These are phyloP conservation scores for Pythium sp. DNA, from an alignment of 352 stramenopile species.

Conservation along the genomic window DNA sequence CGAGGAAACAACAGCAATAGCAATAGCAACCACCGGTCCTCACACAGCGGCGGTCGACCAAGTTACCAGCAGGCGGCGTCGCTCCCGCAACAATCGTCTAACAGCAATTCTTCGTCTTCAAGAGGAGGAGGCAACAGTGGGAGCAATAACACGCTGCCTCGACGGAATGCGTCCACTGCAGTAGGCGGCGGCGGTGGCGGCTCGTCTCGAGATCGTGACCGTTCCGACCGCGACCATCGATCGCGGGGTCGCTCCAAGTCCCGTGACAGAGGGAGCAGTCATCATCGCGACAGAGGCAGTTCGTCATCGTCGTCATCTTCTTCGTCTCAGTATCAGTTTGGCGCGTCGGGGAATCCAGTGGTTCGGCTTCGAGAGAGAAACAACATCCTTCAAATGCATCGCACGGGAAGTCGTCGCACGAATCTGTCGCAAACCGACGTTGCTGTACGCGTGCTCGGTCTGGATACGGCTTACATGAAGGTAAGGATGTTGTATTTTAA, in stretches of 20 bases:
- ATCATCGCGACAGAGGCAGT: constrained; percentile 18
- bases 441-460: constrained; percentile 54
- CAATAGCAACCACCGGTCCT: constrained; percentile 16
- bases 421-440: constrained; percentile 49
- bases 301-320: constrained; percentile 16
- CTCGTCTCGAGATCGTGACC: constrained; percentile 16
- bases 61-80: constrained; percentile 22
- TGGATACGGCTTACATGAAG: constrained; percentile 77
- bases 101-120: constrained; percentile 1
- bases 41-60: constrained; percentile 1
- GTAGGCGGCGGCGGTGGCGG: constrained; percentile 14
- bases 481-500: constrained; percentile 18
- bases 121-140: constrained; percentile 5
- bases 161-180: constrained; percentile 47
- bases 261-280: constrained; percentile 24
- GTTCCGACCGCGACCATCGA: constrained; percentile 33
- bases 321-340: constrained; percentile 36
- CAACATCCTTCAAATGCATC: constrained; percentile 78
- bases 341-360: constrained; percentile 41
- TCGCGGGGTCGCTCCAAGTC: constrained; percentile 41
- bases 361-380: constrained; percentile 63
- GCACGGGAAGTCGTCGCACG: constrained; percentile 40
- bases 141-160: constrained; percentile 24
- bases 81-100: constrained; percentile 13
- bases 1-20: constrained; percentile 19